Evolutionary conservation across 495 filamentous ascomycete species (phyloP).

Genomic region (Talaromyces thailandensis): DNA sequence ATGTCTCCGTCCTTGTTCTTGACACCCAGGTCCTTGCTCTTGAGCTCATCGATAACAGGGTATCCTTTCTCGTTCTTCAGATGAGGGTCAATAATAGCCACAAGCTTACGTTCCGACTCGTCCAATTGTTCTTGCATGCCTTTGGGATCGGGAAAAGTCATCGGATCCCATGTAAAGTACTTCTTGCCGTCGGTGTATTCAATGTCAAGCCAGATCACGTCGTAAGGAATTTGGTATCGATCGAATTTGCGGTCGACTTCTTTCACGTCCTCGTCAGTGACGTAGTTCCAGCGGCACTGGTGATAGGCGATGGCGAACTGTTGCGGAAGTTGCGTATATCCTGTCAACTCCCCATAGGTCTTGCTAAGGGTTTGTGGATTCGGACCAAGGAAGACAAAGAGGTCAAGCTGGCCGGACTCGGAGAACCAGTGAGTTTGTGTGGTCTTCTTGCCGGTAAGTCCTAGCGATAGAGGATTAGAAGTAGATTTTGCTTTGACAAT

Average conservation of each 20-base stretch:
- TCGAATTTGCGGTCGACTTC: conserved; percentile 95
- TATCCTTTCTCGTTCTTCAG: conserved; percentile 88
- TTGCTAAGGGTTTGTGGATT: conserved; percentile 70
- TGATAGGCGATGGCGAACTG: conserved; percentile 90
- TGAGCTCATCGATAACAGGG: conserved; percentile 66
- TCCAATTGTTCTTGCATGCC: conserved; percentile 83
- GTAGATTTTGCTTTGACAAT: conserved; percentile 72
- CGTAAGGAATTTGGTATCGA: conserved; percentile 88
- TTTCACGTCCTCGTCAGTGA: conserved; percentile 91
- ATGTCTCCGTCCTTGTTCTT: conserved; percentile 82
- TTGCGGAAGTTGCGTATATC: conserved; percentile 83
- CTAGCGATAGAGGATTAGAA: conserved; percentile 69
- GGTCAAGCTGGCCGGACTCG: conserved; percentile 78
- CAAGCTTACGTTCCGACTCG: conserved; percentile 76
- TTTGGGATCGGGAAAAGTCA: conserved; percentile 76
- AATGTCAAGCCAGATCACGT: conserved; percentile 97
- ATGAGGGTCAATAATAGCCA: conserved; percentile 92
- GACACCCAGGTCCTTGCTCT: conserved; percentile 70
- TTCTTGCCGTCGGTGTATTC: conserved; percentile 94
- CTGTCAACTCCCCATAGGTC: conserved; percentile 84
- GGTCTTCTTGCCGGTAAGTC: conserved; percentile 54
- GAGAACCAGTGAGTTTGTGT: conserved; percentile 97
- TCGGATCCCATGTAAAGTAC: conserved; percentile 93
- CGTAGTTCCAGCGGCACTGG: conserved; percentile 98
- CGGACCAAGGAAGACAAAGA: conserved; percentile 91